These are phyloP conservation scores for Aureobasidium sp. DNA, from an alignment of 2,329 filamentous ascomycete genomes.

Conservation along the genomic window DNA sequence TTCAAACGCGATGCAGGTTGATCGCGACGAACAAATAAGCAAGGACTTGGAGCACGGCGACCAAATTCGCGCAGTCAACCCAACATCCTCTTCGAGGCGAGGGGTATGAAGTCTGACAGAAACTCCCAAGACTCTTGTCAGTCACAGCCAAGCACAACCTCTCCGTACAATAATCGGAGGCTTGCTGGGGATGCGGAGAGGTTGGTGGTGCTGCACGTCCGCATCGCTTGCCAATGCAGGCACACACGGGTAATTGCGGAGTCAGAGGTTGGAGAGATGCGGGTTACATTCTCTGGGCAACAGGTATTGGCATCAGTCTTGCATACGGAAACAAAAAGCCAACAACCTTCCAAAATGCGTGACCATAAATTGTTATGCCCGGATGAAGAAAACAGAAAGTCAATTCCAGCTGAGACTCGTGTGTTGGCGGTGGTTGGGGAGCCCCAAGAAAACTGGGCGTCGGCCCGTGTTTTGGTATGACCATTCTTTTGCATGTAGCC, in stretches of 20 bases:
- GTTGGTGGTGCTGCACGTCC: background rate
- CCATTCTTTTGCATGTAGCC: conserved; percentile 12
- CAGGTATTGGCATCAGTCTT: background rate
- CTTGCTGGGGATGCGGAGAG: background rate
- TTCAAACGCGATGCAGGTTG: background rate
- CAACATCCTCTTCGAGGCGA: background rate
- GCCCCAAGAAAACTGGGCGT: background rate
- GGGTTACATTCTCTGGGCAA: conserved; percentile 2
- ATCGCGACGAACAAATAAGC: conserved; percentile 6
- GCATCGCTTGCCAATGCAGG: background rate
- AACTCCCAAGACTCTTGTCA: conserved; percentile 6
- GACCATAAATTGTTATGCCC: conserved; percentile 2
- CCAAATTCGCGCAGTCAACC: background rate
- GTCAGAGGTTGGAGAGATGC: conserved; percentile 2
- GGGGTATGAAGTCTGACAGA: background rate
- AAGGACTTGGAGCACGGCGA: background rate
- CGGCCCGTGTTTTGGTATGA: conserved; percentile 8
- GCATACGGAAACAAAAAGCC: conserved; percentile 2
- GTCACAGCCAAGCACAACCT: conserved; percentile 7
- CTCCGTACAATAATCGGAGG: background rate
- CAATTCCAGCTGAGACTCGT: background rate
- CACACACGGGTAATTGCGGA: background rate
- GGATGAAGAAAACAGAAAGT: background rate
- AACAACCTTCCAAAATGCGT: background rate
- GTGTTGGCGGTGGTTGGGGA: conserved; percentile 5